These are phyloP conservation scores for Coprinopsis sp. DNA, from an alignment of 768 basidiomycete genomes.

Conservation along the genomic window DNA sequence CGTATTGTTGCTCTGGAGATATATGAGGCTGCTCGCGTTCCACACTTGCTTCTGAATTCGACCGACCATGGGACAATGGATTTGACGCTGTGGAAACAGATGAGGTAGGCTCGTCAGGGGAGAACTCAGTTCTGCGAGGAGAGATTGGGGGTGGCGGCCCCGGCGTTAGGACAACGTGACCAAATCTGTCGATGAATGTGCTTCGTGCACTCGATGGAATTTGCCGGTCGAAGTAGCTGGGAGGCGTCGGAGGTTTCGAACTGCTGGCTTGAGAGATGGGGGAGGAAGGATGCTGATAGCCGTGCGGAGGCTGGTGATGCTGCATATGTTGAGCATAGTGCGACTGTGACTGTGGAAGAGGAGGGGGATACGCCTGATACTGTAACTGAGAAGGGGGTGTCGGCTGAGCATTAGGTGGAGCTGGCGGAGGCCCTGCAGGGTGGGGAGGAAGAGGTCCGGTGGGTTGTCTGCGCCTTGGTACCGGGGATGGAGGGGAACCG, in stretches of 20 bases:
- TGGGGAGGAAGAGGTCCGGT: slow-evolving; percentile 20
- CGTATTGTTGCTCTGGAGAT: slow-evolving; percentile 34
- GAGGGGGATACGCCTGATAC: not conserved
- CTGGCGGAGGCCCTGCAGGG: slow-evolving; percentile 6
- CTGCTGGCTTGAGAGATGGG: slow-evolving; percentile 26
- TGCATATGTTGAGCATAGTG: too few relatives aligned
- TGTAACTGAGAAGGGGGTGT: too few relatives aligned
- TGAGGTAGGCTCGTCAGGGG: slow-evolving; percentile 35
- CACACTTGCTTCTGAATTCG: slow-evolving; percentile 48
- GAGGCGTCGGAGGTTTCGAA: slow-evolving; percentile 31
- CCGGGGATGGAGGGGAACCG: slow-evolving; percentile 30
- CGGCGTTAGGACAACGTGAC: slow-evolving; percentile 24
- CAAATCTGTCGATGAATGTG: slow-evolving; percentile 28
- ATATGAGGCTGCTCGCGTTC: slow-evolving; percentile 43
- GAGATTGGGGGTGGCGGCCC: slow-evolving; percentile 44
- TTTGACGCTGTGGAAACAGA: too few relatives aligned
- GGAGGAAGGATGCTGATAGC: slow-evolving; percentile 32
- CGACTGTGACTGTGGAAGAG: slow-evolving; percentile 7
- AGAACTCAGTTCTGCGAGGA: slow-evolving; percentile 40
- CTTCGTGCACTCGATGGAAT: slow-evolving; percentile 17
- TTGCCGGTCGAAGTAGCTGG: slow-evolving; percentile 21
- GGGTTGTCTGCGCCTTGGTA: slow-evolving; percentile 34
- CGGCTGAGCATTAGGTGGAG: too few relatives aligned
- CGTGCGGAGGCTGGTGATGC: slow-evolving; percentile 3
- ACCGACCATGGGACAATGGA: slow-evolving; percentile 33